A percentile compares a stretch with the other conserved stretches of the same genome.
Conservation (phyloP, 2,329 filamentous ascomycete genomes). For the Fusarium secorum region DNA sequence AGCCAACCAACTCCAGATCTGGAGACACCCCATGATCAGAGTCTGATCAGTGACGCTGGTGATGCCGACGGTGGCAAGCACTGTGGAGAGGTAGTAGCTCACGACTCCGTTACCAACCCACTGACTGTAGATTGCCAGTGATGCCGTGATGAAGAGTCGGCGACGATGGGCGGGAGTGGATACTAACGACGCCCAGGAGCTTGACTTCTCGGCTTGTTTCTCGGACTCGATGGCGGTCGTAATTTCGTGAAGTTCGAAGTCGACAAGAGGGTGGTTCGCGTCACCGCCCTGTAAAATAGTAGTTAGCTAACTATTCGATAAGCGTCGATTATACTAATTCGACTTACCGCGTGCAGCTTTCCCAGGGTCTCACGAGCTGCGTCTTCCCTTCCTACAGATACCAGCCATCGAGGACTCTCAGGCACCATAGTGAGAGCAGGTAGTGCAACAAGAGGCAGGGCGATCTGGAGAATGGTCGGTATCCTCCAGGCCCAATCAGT, state of each 20-base stretch:
- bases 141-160: constrained; percentile 7
- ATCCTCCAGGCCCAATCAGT: constrained; percentile 14
- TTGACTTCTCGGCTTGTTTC: constrained; percentile 10
- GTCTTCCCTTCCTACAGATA: neutral
- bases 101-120: constrained; percentile 19
- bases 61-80: constrained; percentile 2
- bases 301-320: fast-evolving
- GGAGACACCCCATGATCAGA: constrained; percentile 11
- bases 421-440: constrained; percentile 6
- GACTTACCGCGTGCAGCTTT: constrained; percentile 7
- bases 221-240: constrained; percentile 12
- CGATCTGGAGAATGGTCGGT: neutral
- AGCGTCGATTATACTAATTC: fast-evolving
- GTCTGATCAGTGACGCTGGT: constrained; percentile 18
- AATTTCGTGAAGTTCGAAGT: constrained; percentile 17
- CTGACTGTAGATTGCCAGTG: constrained; percentile 11
- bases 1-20: constrained; percentile 17
- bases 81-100: constrained; percentile 10
- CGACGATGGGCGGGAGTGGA: constrained; percentile 9
- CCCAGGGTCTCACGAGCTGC: neutral
- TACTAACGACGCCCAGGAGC: neutral
- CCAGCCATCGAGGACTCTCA: constrained; percentile 7
- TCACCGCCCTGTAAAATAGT: neutral
- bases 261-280: neutral
- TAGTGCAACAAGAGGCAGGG: neutral